Percentiles rank a stretch among this genome's conserved stretches.
Evolutionary conservation across 192 early-diverging fungal genomes (phyloP).

Genomic region (Coemansia erecta): DNA sequence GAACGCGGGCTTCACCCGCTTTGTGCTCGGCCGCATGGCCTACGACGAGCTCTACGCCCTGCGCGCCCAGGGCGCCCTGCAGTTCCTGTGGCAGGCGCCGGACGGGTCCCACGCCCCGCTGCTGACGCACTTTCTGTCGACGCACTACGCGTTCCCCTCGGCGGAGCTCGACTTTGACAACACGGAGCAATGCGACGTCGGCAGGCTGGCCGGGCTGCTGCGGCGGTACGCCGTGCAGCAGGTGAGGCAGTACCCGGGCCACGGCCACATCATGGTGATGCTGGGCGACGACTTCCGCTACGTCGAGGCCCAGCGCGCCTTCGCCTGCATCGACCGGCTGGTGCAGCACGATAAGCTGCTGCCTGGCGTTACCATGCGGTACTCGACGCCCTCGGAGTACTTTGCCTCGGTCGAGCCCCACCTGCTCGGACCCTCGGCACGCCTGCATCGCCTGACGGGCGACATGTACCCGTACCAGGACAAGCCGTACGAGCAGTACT

Average conservation of each 20-base stretch:
- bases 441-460: conserved; percentile 8
- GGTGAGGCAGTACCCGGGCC: conserved; percentile 36
- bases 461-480: conserved; percentile 53
- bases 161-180: conserved; percentile 40
- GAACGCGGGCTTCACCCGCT: conserved; percentile 27
- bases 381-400: conserved; percentile 42
- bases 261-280: conserved; percentile 48
- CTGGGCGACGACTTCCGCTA: conserved; percentile 51
- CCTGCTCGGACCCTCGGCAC: conserved; percentile 1
- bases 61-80: conserved; percentile 9
- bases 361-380: conserved; percentile 13
- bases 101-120: neutral
- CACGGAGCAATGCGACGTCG: conserved; percentile 15
- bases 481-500: conserved; percentile 51
- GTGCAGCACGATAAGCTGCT: conserved; percentile 4
- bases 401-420: conserved; percentile 14
- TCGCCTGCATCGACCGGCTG: conserved; percentile 38
- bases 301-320: conserved; percentile 18
- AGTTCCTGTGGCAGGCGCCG: conserved; percentile 39
- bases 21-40: conserved; percentile 45
- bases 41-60: conserved; percentile 34
- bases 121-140: conserved; percentile 39
- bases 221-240: conserved; percentile 17
- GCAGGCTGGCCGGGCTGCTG: conserved; percentile 25
- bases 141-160: conserved; percentile 34